Evolutionary conservation across 2,329 filamentous ascomycete species (phyloP).

Genomic region (Dactylellina haptotyla): DNA sequence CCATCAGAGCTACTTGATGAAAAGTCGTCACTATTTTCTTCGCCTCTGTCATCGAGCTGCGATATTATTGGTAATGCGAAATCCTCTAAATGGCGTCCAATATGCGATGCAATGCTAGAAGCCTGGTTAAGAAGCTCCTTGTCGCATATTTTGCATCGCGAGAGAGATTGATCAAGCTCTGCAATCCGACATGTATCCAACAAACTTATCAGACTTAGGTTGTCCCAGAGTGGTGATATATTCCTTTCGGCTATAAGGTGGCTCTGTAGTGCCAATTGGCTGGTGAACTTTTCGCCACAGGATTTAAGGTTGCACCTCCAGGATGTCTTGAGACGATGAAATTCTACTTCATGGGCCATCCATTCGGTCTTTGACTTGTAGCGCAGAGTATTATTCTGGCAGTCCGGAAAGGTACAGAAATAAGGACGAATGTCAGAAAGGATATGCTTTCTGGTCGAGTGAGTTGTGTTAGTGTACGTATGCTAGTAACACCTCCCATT

Average conservation of each 20-base stretch:
- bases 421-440: constrained; percentile 9
- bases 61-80: constrained; percentile 8
- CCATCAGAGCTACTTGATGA: background rate
- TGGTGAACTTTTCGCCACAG: background rate
- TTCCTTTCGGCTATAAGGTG: background rate
- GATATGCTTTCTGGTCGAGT: constrained; percentile 3
- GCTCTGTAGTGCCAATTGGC: background rate
- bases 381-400: background rate
- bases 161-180: background rate
- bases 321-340: constrained; percentile 1
- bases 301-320: constrained; percentile 4
- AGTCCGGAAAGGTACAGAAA: constrained; percentile 11
- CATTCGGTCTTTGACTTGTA: constrained; percentile 11
- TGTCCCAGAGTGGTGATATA: too few relatives aligned
- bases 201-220: background rate
- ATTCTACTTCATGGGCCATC: constrained; percentile 14
- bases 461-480: background rate
- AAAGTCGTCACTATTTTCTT: background rate
- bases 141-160: background rate
- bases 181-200: background rate
- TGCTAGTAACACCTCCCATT: background rate
- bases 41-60: background rate
- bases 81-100: constrained; percentile 9
- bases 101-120: constrained; percentile 12
- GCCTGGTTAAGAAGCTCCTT: background rate